phyloP scores from a whole-genome alignment of 441 rosid species.

The Hura crepitans region DNA sequence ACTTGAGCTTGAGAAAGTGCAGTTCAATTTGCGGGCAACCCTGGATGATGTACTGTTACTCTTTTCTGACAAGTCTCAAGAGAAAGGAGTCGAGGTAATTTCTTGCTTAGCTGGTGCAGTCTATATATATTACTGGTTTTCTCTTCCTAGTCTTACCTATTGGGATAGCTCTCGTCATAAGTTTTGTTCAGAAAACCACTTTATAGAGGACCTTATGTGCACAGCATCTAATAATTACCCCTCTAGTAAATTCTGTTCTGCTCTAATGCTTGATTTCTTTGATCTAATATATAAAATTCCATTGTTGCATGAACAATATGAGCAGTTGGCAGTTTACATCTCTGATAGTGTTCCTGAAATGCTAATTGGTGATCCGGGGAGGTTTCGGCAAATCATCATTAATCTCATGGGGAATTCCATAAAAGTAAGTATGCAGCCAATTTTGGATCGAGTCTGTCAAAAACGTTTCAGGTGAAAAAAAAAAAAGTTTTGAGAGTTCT shows the following conservation, averaged over 20 bases:
- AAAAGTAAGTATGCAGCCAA: slow-evolving; percentile 66
- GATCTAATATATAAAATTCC: slow-evolving; percentile 16
- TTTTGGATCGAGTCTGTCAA: too few relatives aligned
- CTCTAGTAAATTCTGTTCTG: not conserved
- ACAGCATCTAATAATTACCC: not conserved
- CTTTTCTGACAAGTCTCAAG: slow-evolving; percentile 82
- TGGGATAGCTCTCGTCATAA: not conserved
- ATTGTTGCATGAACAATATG: slow-evolving; percentile 26
- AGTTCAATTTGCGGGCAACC: slow-evolving; percentile 75
- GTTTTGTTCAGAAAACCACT: not conserved
- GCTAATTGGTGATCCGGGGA: slow-evolving; percentile 84
- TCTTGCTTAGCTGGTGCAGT: not conserved
- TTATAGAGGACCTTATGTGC: not conserved
- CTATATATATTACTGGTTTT: not conserved
- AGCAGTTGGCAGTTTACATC: slow-evolving; percentile 86
- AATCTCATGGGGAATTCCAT: slow-evolving; percentile 97
- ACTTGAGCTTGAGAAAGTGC: slow-evolving; percentile 78
- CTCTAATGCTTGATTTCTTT: not conserved
- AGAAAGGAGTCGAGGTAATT: slow-evolving; percentile 87
- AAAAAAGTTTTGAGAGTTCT: too few relatives aligned
- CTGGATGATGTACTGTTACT: slow-evolving; percentile 91
- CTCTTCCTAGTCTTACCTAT: not conserved
- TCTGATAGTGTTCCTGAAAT: slow-evolving; percentile 83
- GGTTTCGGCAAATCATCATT: slow-evolving; percentile 89
- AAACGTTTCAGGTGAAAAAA: too few relatives aligned